These are phyloP conservation scores for Pyrus communis DNA, from an alignment of 306 rosid genomes.

Conservation along the genomic window DNA sequence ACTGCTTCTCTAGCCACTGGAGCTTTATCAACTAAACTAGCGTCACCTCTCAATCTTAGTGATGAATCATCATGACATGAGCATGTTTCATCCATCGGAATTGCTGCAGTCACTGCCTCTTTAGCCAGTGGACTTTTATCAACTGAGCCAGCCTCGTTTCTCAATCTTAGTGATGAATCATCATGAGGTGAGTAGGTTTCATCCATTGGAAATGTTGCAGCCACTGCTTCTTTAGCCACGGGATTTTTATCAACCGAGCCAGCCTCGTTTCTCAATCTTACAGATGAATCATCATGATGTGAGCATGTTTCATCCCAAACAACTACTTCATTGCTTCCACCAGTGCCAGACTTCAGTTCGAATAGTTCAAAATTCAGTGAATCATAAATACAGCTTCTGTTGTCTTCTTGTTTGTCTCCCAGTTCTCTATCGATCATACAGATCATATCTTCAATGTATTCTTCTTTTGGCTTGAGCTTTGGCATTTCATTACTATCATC, in stretches of 20 bases:
- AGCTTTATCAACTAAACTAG: background rate
- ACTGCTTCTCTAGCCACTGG: background rate
- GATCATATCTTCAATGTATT: slow-evolving; percentile 31
- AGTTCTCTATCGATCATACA: slow-evolving; percentile 19
- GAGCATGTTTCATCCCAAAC: slow-evolving; percentile 1
- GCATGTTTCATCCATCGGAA: slow-evolving; percentile 7
- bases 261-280: slow-evolving; percentile 12
- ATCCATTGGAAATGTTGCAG: background rate
- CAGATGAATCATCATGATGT: background rate
- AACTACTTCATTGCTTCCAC: slow-evolving; percentile 5
- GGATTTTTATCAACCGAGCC: background rate
- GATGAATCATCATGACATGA: slow-evolving; percentile 5
- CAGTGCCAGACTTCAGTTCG: slow-evolving; percentile 6
- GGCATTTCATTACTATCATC: slow-evolving; percentile 6
- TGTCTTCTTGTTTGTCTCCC: slow-evolving; percentile 21
- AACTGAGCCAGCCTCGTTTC: slow-evolving; percentile 2
- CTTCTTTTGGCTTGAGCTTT: background rate
- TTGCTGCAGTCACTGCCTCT: background rate
- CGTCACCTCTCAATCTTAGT: slow-evolving; percentile 13
- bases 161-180: background rate
- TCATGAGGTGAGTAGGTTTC: slow-evolving; percentile 10
- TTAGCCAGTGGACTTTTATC: background rate
- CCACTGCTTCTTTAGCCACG: background rate
- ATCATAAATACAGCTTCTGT: slow-evolving; percentile 19
- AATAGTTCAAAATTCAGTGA: slow-evolving; percentile 27